Percentiles rank a stretch among this genome's conserved stretches.
phyloP scores from a whole-genome alignment of 352 stramenopile species.

The Pythium aphanidermatum region DNA sequence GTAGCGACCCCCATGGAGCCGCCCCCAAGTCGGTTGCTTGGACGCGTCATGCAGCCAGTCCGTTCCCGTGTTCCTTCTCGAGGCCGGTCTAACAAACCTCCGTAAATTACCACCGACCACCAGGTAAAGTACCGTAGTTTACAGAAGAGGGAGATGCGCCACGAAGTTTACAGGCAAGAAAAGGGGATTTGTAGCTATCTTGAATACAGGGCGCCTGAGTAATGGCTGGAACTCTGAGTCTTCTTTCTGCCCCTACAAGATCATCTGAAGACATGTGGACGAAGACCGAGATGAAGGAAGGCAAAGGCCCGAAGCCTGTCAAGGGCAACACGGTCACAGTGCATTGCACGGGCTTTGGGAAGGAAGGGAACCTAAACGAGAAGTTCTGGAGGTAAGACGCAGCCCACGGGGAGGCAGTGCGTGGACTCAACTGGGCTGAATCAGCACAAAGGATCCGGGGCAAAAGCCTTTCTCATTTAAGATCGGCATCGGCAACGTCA shows the following conservation, averaged over 20 bases:
- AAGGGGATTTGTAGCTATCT: too few relatives aligned
- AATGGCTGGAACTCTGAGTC: too few relatives aligned
- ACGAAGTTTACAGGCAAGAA: too few relatives aligned
- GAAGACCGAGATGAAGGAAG: constrained; percentile 53
- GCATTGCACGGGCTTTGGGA: constrained; percentile 80
- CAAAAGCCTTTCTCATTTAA: constrained; percentile 92
- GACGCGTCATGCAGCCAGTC: constrained; percentile 13
- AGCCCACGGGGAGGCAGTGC: too few relatives aligned
- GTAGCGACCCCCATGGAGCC: constrained; percentile 1
- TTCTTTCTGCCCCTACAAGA: too few relatives aligned
- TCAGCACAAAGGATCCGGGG: constrained; percentile 91
- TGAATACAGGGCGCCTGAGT: too few relatives aligned
- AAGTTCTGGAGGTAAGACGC: constrained; percentile 95
- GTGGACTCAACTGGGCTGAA: too few relatives aligned
- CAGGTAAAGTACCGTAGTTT: too few relatives aligned
- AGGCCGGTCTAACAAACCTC: constrained; percentile 12
- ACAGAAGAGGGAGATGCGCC: too few relatives aligned
- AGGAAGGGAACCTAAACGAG: constrained; percentile 49
- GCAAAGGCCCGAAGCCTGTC: constrained; percentile 43
- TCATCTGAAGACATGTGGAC: too few relatives aligned
- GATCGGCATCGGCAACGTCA: constrained; percentile 91
- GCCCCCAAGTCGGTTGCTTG: constrained; percentile 3
- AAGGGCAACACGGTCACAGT: constrained; percentile 68
- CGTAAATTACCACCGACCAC: too few relatives aligned
- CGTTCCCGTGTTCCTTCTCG: constrained; percentile 12